phyloP scores from a whole-genome alignment of 331 rosid genomes.

The Quercus tomentella region DNA sequence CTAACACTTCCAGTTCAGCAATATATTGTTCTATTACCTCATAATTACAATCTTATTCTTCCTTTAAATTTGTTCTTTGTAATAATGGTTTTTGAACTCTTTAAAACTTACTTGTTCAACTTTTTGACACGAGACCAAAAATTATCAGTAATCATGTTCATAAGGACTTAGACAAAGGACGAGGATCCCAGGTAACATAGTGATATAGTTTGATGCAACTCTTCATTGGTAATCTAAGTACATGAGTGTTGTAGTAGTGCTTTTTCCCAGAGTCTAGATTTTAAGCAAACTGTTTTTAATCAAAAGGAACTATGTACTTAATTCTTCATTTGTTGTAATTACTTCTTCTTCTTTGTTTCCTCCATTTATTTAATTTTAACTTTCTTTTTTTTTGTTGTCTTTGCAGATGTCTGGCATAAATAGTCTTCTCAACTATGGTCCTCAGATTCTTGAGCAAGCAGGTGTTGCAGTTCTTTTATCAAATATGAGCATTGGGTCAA shows the following conservation, averaged over 20 bases:
- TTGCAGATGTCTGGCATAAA: constrained; percentile 63
- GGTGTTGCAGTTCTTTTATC: constrained; percentile 51
- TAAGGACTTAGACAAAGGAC: no score
- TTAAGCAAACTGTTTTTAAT: no score
- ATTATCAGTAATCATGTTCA: no score
- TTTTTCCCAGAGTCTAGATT: no score
- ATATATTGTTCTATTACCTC: not conserved
- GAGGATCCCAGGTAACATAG: no score
- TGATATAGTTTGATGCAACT: no score
- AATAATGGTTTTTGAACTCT: not conserved
- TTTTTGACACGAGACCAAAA: no score
- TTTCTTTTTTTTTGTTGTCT: not conserved
- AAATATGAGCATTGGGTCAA: constrained; percentile 32
- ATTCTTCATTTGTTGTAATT: no score
- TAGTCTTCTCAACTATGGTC: constrained; percentile 63
- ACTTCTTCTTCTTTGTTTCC: not conserved
- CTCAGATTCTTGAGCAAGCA: constrained; percentile 56
- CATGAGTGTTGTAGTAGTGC: no score
- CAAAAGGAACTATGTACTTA: no score
- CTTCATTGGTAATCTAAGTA: no score
- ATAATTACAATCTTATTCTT: not conserved
- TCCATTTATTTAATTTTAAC: not conserved
- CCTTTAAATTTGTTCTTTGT: not conserved
- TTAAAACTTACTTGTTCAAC: no score
- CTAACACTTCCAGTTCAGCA: not conserved